A percentile compares a stretch with the other conserved stretches of the same genome.
Evolutionary conservation across 2,329 filamentous ascomycete genomes (phyloP).

Genomic region (Phaeosphaeriaceae sp.): DNA sequence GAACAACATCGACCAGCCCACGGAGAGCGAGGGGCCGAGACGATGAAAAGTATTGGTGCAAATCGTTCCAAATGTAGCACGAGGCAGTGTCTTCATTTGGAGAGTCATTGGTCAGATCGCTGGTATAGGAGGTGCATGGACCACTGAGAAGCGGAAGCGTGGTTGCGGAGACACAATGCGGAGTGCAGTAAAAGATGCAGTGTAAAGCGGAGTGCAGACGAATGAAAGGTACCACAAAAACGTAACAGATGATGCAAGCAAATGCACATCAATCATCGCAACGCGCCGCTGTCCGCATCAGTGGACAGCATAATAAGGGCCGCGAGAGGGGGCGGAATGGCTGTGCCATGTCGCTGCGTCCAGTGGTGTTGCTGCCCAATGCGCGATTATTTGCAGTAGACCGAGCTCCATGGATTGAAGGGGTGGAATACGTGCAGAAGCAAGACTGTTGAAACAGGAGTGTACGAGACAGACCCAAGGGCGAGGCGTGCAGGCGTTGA

Average conservation of each 20-base stretch:
- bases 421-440: not conserved
- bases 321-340: not conserved
- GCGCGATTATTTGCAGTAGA: not conserved
- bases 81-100: not conserved
- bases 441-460: not conserved
- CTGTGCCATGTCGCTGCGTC: not conserved
- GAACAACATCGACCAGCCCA: not conserved
- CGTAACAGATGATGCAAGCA: constrained; percentile 7
- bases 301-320: not conserved
- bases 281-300: not conserved
- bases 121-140: not conserved
- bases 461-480: not conserved
- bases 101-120: not conserved
- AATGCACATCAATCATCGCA: not conserved
- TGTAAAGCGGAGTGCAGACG: constrained; percentile 16
- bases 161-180: constrained; percentile 13
- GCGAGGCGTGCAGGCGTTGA: not conserved
- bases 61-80: not conserved
- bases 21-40: not conserved
- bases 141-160: constrained; percentile 13
- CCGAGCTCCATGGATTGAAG: not conserved
- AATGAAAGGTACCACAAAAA: not conserved
- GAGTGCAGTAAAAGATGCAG: constrained; percentile 16
- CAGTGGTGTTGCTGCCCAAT: not conserved
- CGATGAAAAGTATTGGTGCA: not conserved